Evolutionary conservation across 164 flowering plant species (phyloP).

Genomic region (Tetrastigma voinierianum): DNA sequence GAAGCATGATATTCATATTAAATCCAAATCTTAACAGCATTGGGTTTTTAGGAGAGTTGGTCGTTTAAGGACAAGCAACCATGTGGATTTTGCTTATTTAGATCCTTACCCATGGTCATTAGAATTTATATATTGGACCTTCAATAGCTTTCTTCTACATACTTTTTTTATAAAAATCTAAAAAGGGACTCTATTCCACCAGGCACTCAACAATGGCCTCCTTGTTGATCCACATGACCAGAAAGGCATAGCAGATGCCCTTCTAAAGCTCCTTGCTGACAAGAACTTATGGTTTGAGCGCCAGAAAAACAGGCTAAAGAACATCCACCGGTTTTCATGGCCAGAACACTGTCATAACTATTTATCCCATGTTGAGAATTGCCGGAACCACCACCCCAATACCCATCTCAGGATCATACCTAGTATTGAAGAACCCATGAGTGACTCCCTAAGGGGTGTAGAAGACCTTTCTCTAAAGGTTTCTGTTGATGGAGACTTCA

Average conservation of each 20-base stretch:
- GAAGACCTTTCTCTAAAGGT: constrained; percentile 73
- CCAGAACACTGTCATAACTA: constrained; percentile 76
- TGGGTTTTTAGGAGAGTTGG: no score
- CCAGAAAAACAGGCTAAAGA: constrained; percentile 60
- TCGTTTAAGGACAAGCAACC: no score
- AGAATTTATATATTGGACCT: no score
- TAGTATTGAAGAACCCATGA: constrained; percentile 64
- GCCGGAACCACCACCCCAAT: constrained; percentile 64
- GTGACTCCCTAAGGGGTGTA: constrained; percentile 70
- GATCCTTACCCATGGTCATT: no score
- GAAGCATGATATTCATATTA: no score
- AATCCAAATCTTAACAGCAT: no score
- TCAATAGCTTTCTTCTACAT: no score
- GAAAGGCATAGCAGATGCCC: constrained; percentile 67
- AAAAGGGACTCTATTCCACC: constrained; percentile 8
- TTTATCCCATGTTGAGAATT: constrained; percentile 67
- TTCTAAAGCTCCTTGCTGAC: constrained; percentile 74
- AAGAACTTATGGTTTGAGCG: constrained; percentile 68
- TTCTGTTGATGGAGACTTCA: constrained; percentile 64
- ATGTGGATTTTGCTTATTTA: no score
- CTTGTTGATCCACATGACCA: constrained; percentile 78
- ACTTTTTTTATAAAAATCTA: not conserved
- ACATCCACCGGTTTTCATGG: constrained; percentile 81
- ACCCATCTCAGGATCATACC: constrained; percentile 46
- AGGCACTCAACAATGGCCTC: constrained; percentile 72